These are phyloP conservation scores for Talaromyces sp. DNA, from an alignment of 2,329 filamentous ascomycete species.

Conservation along the genomic window DNA sequence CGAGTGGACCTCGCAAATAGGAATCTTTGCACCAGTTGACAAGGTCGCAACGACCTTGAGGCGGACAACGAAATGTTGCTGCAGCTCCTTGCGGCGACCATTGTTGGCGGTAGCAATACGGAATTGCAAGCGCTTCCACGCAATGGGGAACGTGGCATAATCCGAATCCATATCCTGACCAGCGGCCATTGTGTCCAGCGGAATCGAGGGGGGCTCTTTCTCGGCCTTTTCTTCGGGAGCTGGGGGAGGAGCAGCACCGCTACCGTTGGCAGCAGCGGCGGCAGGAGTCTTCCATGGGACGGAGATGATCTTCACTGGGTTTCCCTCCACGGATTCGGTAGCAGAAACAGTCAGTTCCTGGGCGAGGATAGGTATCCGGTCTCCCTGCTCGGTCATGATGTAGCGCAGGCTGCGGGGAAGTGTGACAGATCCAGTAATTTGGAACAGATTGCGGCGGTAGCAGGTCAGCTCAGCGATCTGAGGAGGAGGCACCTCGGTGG, in stretches of 20 bases:
- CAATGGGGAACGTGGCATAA: slow-evolving; percentile 84
- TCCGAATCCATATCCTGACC: slow-evolving; percentile 71
- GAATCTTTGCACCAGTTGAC: slow-evolving; percentile 72
- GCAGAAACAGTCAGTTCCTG: slow-evolving; percentile 87
- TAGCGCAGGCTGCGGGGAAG: slow-evolving; percentile 72
- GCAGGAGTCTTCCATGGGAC: slow-evolving; percentile 93
- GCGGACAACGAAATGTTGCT: slow-evolving; percentile 90
- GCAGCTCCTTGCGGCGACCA: slow-evolving; percentile 84
- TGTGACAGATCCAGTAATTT: slow-evolving; percentile 85
- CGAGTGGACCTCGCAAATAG: slow-evolving; percentile 77
- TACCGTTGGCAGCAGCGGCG: slow-evolving; percentile 67
- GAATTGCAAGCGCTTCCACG: slow-evolving; percentile 91
- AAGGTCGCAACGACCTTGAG: slow-evolving; percentile 81
- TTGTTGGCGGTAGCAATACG: slow-evolving; percentile 95
- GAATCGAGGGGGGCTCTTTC: slow-evolving; percentile 79
- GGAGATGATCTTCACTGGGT: slow-evolving; percentile 86
- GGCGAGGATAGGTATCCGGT: slow-evolving; percentile 72
- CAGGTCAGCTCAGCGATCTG: slow-evolving; percentile 69
- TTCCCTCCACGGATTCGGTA: slow-evolving; percentile 90
- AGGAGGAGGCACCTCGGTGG: slow-evolving; percentile 53
- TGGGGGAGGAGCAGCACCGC: slow-evolving; percentile 47
- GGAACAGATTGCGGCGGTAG: slow-evolving; percentile 92
- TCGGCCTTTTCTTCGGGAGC: slow-evolving; percentile 58
- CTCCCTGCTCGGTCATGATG: slow-evolving; percentile 56
- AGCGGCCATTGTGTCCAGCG: slow-evolving; percentile 58